Percentiles rank a stretch among this genome's conserved stretches.
Evolutionary conservation across 2,329 filamentous ascomycete species (phyloP).

Genomic region (Didymella exigua): DNA sequence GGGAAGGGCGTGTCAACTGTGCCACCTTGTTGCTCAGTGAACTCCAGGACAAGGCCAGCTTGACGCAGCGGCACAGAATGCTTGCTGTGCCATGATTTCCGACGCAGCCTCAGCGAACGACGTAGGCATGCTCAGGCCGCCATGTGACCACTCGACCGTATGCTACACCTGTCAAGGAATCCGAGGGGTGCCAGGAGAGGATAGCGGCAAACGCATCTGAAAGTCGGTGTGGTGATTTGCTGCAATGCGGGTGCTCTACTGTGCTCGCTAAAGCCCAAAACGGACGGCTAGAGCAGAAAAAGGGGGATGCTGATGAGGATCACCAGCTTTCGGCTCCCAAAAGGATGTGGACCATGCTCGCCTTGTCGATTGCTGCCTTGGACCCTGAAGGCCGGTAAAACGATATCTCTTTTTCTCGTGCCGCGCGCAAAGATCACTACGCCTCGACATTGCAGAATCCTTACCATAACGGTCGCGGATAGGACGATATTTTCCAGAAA

Average conservation of each 20-base stretch:
- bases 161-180: neutral
- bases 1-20: neutral
- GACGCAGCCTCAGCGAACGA: neutral
- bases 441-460: constrained; percentile 3
- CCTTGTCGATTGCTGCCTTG: constrained; percentile 10
- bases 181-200: neutral
- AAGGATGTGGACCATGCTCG: constrained; percentile 1
- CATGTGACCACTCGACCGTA: neutral
- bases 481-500: neutral
- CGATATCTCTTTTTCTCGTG: constrained; percentile 9
- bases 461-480: constrained; percentile 1
- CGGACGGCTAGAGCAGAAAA: constrained; percentile 6
- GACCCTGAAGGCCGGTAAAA: constrained; percentile 16
- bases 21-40: neutral
- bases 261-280: constrained; percentile 6
- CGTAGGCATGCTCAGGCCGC: neutral
- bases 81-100: neutral
- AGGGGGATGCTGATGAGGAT: constrained; percentile 3
- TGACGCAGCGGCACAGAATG: constrained; percentile 4
- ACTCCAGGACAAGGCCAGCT: constrained; percentile 1
- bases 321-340: neutral
- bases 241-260: constrained; percentile 5
- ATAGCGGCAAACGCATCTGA: constrained; percentile 7
- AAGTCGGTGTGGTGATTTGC: neutral
- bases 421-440: constrained; percentile 7